Evolutionary conservation across 352 stramenopile genomes (phyloP), one percentile per base, ranked within the genome.

Genomic region (Phytopythium mirpurense): DNA sequence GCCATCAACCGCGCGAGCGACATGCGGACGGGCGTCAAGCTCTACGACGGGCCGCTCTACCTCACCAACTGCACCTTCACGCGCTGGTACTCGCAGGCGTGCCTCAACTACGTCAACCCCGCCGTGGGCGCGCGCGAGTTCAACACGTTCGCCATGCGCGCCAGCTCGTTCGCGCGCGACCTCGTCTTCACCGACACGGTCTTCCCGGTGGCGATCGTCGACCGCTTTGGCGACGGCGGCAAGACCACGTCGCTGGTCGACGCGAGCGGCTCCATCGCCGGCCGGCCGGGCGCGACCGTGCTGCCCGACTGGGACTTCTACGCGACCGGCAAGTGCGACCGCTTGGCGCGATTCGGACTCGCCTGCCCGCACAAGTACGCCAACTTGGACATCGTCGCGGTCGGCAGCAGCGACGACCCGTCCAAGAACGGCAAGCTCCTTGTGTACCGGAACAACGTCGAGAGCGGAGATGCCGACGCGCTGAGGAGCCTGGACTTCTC

Each of bases 261-360:
- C 41, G 27, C 26, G 26, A 50, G 49, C 10, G 68, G 68, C 2
- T 59, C 56, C 7, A 65, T 78, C 40, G 64, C 68, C 3, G 56
- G 59, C 10, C 40, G 53, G 5, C 12, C 21, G 0, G 56, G 58
- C 18, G 49, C 68, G 21, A 67, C 56, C 3, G 24, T 78, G 1
- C 21, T 73, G 16, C 65, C 68, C 15, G 57, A 78, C 51, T 74
- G 60, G 59, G 62, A 62, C 2, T 74, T 67, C 21, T 78, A 74
- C 46, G 34, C 42, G n/a, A 67, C 64, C 1, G 41, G 37, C 1
- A 32, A 41, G 5, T 78, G 68, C 24, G 34, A 34, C 0, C 37
- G 54, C 15, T 65, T 54, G 26, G 23, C 21, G 1, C 42, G 36
- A 1, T 73, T 51, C 9, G 66, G 65, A 12, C 51, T 78, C 21